Base-by-base conservation (phyloP, 192 early-diverging fungal genomes). In the Obelidium mucronatum region DNA sequence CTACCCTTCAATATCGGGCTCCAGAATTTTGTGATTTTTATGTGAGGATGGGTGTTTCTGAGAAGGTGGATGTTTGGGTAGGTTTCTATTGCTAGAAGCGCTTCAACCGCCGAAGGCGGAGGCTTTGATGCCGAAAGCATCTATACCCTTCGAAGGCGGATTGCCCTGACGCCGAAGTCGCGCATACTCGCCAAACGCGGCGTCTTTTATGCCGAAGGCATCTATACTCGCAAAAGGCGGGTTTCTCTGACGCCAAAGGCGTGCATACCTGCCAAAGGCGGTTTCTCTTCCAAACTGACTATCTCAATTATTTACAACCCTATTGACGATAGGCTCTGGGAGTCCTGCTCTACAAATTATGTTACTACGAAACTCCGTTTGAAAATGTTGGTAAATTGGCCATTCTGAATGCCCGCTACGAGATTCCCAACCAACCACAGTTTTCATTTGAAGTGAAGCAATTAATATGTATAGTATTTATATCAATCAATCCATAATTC, bases 1-100 rank as follows among this genome's bases (percentile, higher is more conserved):
- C 97, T 0, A 99, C 97, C 26, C 78, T 96, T 28, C 95, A 99
- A 80, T 99, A 99, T 83, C 87, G 97, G 19, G 91, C 97, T 1
- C 97, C 97, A 2, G 97, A 98, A 79, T 91, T 98, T 90, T 86
- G 95, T 72, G 96, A 98, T 85, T 76, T 98, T 63, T 97, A 96
- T 78, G 86, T 92, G 83, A 91, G 88, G 42, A 79, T 82, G 36
- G 94, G 94, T 1, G 81, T 98, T 36, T 91, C 88, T 70, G 95
- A 96, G 74, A 96, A 97, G 77, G 90, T 94, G 39, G 89, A 89
- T 64, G 86, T 84, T 61, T 90, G 85, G 85, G 75, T 81, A 59
- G 36, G 80, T 60, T 19, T 33, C n/a, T n/a, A n/a, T n/a, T n/a
- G n/a, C n/a, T n/a, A n/a, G n/a, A n/a, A n/a, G n/a, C n/a, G n/a